Evolutionary conservation across 768 basidiomycete species (phyloP).

Genomic region (Tulasnella sp.): DNA sequence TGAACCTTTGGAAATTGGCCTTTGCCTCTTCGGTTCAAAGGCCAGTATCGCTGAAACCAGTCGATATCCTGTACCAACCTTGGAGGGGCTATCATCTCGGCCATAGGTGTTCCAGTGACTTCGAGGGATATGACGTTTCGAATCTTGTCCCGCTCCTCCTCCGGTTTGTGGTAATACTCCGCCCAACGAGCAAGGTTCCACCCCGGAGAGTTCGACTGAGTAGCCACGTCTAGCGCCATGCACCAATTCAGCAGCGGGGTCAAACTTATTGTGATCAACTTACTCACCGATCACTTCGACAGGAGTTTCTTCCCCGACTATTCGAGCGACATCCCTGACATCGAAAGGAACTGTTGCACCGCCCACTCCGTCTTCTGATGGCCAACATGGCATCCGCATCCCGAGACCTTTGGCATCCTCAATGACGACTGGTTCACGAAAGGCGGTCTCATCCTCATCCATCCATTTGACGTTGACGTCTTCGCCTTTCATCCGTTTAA

Average conservation of each 20-base stretch:
- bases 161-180: slow-evolving; percentile 71
- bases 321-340: slow-evolving; percentile 73
- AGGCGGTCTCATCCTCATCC: slow-evolving; percentile 62
- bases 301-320: slow-evolving; percentile 71
- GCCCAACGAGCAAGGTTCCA: slow-evolving; percentile 94
- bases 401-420: slow-evolving; percentile 76
- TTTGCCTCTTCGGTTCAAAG: slow-evolving; percentile 62
- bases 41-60: slow-evolving; percentile 98
- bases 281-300: slow-evolving; percentile 85
- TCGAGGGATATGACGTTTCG: slow-evolving; percentile 95
- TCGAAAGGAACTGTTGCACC: slow-evolving; percentile 44
- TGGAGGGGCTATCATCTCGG: slow-evolving; percentile 76
- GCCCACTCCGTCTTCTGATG: neutral
- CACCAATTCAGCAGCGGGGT: neutral
- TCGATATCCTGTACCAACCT: slow-evolving; percentile 82
- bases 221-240: slow-evolving; percentile 61
- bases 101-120: slow-evolving; percentile 79
- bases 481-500: slow-evolving; percentile 61
- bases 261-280: slow-evolving; percentile 33
- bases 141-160: slow-evolving; percentile 72
- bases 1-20: slow-evolving; percentile 91
- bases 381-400: slow-evolving; percentile 72
- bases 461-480: slow-evolving; percentile 75
- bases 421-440: slow-evolving; percentile 80
- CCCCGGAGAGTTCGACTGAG: slow-evolving; percentile 77